phyloP scores from a whole-genome alignment of 2,329 filamentous ascomycete genomes.

The Pseudocercospora fijiensis region DNA sequence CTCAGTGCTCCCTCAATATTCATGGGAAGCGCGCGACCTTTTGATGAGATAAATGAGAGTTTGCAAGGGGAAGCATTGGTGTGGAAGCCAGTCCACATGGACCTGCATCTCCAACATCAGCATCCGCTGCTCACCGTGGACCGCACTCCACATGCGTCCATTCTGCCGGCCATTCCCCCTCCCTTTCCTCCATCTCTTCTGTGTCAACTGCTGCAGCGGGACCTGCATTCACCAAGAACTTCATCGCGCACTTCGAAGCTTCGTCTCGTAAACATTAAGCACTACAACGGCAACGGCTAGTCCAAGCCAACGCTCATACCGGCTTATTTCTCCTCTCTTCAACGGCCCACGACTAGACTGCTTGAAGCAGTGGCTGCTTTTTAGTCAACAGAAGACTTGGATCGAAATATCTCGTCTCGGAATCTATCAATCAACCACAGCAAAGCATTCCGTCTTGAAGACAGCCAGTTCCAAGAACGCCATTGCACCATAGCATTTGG shows the following conservation, averaged over 20 bases:
- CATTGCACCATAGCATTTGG: background rate
- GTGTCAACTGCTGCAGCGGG: background rate
- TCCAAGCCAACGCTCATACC: conserved; percentile 7
- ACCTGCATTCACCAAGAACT: background rate
- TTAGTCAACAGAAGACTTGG: background rate
- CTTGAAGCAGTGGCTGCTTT: background rate
- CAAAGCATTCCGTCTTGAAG: background rate
- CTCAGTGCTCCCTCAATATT: background rate
- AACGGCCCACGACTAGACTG: background rate
- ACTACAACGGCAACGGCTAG: conserved; percentile 6
- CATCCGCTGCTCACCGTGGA: conserved; percentile 5
- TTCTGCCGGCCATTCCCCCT: conserved; percentile 8
- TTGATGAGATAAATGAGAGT: conserved; percentile 17
- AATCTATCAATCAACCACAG: background rate
- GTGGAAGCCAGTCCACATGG: conserved; percentile 19
- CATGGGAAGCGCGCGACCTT: conserved; percentile 5
- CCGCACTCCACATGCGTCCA: conserved; percentile 6
- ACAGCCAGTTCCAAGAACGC: background rate
- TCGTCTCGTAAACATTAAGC: conserved; percentile 2
- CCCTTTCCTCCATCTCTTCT: background rate
- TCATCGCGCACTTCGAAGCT: background rate
- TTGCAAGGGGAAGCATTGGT: conserved; percentile 17
- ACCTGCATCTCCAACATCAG: conserved; percentile 7
- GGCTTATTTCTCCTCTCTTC: background rate
- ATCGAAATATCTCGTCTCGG: background rate